Conservation (phyloP, 257 asterid species). For the Solanum sejunctum region DNA sequence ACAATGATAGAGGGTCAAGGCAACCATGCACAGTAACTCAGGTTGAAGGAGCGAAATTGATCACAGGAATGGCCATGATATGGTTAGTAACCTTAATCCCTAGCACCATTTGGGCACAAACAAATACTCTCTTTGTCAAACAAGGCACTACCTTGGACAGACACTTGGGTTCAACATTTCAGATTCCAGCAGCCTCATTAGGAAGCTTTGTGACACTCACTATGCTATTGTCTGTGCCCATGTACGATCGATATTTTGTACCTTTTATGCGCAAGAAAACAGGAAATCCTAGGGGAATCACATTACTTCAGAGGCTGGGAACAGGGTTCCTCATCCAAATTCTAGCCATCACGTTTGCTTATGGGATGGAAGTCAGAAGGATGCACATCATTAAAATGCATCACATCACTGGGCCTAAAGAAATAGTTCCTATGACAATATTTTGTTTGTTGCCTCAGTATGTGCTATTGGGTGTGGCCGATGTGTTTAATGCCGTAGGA, state of each 20-base stretch:
- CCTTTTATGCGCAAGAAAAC: slow-evolving; percentile 50
- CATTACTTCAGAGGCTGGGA: slow-evolving; percentile 54
- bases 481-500: slow-evolving; percentile 74
- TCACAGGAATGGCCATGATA: slow-evolving; percentile 67
- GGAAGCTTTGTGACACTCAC: slow-evolving; percentile 76
- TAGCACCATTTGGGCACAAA: slow-evolving; percentile 82
- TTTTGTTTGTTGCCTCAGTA: slow-evolving; percentile 60
- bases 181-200: slow-evolving; percentile 74
- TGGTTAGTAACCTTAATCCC: slow-evolving; percentile 71
- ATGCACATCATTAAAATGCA: slow-evolving; percentile 17
- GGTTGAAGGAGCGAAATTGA: slow-evolving; percentile 64
- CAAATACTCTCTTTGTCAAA: slow-evolving; percentile 77
- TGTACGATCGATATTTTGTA: slow-evolving; percentile 67
- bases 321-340: slow-evolving; percentile 55
- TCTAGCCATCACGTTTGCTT: slow-evolving; percentile 46
- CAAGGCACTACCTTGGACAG: slow-evolving; percentile 79
- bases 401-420: slow-evolving; percentile 13
- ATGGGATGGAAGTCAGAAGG: slow-evolving; percentile 33
- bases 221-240: slow-evolving; percentile 52
- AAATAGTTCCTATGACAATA: slow-evolving; percentile 61
- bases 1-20: slow-evolving; percentile 1
- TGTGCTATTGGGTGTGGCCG: slow-evolving; percentile 53
- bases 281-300: slow-evolving; percentile 66
- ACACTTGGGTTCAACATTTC: slow-evolving; percentile 35
- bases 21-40: slow-evolving; percentile 62